These are phyloP conservation scores for Lipomyces yamanashiensis DNA, from an alignment of 805 yeast species.

Conservation along the genomic window DNA sequence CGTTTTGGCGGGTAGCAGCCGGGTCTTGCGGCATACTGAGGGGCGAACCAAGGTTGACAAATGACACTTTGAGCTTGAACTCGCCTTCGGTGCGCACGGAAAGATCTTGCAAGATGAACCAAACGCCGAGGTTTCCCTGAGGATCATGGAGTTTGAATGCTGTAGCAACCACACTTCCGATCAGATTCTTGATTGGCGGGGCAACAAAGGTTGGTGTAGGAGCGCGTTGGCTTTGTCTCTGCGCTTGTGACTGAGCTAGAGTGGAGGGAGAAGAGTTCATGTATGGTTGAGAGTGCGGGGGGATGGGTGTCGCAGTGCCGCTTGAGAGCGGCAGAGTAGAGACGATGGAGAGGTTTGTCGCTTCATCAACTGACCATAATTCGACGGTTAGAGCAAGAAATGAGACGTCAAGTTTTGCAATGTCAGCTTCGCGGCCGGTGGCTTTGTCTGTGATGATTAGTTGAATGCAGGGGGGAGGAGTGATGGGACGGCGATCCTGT, in stretches of 20 bases:
- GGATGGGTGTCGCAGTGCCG: constrained; percentile 9
- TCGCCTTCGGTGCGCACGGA: constrained; percentile 53
- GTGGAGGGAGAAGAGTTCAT: not conserved
- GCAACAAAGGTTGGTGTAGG: constrained; percentile 30
- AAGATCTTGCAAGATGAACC: constrained; percentile 52
- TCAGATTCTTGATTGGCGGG: constrained; percentile 48
- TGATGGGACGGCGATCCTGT: constrained; percentile 42
- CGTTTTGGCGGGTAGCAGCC: not conserved
- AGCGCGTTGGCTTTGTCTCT: not conserved
- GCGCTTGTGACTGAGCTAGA: not conserved
- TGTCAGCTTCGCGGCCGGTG: constrained; percentile 41
- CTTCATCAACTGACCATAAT: constrained; percentile 49
- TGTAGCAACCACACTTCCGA: constrained; percentile 50
- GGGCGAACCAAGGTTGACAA: constrained; percentile 44
- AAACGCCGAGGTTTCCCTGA: constrained; percentile 46
- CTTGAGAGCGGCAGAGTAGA: constrained; percentile 27
- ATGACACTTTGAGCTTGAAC: constrained; percentile 48
- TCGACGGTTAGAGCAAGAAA: constrained; percentile 49
- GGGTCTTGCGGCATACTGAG: constrained; percentile 1
- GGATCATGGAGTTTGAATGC: constrained; percentile 50
- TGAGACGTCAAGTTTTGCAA: constrained; percentile 44
- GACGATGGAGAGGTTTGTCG: constrained; percentile 38
- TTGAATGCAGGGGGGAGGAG: constrained; percentile 45
- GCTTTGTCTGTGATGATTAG: constrained; percentile 37
- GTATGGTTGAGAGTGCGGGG: not conserved